Conservation (phyloP, 352 stramenopile genomes). For the Pilasporangium apinafurcum region DNA sequence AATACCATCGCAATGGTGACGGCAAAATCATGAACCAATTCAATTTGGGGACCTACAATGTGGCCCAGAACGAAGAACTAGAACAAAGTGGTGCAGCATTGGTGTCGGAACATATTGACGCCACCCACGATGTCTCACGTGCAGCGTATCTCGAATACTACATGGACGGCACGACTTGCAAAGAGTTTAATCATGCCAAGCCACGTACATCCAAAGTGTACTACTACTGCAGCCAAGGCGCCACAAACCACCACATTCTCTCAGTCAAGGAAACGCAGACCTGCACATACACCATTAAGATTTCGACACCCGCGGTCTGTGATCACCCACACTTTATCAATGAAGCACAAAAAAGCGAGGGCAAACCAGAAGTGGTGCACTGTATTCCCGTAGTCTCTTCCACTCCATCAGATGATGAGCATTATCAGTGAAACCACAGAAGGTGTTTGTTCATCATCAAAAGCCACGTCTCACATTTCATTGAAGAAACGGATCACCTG, state of each 20-base stretch:
- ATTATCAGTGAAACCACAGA: too few relatives aligned
- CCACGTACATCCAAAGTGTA: conserved; percentile 60
- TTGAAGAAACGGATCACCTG: too few relatives aligned
- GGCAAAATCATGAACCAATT: conserved; percentile 64
- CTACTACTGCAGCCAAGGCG: conserved; percentile 73
- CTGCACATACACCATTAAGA: conserved; percentile 77
- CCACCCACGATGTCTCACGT: conserved; percentile 60
- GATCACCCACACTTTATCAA: conserved; percentile 80
- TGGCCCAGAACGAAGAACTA: conserved; percentile 38
- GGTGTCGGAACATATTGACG: conserved; percentile 72
- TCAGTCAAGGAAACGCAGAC: conserved; percentile 78
- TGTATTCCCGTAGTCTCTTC: conserved; percentile 57
- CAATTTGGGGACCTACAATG: conserved; percentile 53
- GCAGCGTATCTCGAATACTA: conserved; percentile 73
- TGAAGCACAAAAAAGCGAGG: conserved; percentile 49
- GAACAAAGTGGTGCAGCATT: conserved; percentile 32
- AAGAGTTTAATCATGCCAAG: conserved; percentile 54
- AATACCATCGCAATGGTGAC: conserved; percentile 71
- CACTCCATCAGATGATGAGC: too few relatives aligned
- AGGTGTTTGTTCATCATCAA: too few relatives aligned
- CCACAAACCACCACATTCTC: conserved; percentile 62
- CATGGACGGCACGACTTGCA: conserved; percentile 60
- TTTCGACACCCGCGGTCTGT: conserved; percentile 66
- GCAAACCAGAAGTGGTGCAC: conserved; percentile 54
- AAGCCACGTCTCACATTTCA: too few relatives aligned